Percentiles rank a stretch among this genome's conserved stretches.
phyloP scores from a whole-genome alignment of 2,329 filamentous ascomycete genomes.

The Lasiodiplodia hormozganensis region DNA sequence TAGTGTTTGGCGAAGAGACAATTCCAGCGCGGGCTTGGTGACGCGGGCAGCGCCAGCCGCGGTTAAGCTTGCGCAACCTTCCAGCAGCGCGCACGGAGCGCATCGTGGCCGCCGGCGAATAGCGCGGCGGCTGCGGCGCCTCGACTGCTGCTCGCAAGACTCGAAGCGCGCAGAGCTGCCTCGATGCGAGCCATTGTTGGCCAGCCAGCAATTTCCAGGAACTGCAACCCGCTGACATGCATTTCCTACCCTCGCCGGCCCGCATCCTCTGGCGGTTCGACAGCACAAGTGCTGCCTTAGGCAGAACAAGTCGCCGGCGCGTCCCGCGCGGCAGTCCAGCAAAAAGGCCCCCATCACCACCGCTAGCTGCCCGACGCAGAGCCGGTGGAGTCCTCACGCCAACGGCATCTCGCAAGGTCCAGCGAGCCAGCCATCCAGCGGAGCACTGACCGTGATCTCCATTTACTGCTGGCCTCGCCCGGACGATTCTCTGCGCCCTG shows the following conservation, averaged over 20 bases:
- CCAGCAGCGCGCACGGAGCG: not conserved
- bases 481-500: constrained; percentile 18
- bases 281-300: not conserved
- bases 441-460: constrained; percentile 18
- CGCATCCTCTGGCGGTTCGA: not conserved
- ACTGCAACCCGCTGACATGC: constrained; percentile 5
- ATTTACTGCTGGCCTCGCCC: constrained; percentile 15
- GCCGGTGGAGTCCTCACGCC: constrained; percentile 11
- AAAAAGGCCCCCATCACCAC: not conserved
- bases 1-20: constrained; percentile 9
- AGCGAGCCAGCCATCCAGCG: not conserved
- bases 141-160: not conserved
- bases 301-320: not conserved
- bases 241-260: not conserved
- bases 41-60: constrained; percentile 26
- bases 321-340: not conserved
- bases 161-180: not conserved
- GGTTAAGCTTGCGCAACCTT: constrained; percentile 14
- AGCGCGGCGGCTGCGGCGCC: constrained; percentile 14
- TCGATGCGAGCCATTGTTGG: constrained; percentile 16
- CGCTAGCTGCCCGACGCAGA: too few relatives aligned
- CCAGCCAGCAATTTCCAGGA: constrained; percentile 1
- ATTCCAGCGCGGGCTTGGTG: constrained; percentile 24
- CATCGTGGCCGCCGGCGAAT: not conserved
- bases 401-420: not conserved